Evolutionary conservation across 2,329 filamentous ascomycete genomes (phyloP).

Genomic region (Zarea fungicola): DNA sequence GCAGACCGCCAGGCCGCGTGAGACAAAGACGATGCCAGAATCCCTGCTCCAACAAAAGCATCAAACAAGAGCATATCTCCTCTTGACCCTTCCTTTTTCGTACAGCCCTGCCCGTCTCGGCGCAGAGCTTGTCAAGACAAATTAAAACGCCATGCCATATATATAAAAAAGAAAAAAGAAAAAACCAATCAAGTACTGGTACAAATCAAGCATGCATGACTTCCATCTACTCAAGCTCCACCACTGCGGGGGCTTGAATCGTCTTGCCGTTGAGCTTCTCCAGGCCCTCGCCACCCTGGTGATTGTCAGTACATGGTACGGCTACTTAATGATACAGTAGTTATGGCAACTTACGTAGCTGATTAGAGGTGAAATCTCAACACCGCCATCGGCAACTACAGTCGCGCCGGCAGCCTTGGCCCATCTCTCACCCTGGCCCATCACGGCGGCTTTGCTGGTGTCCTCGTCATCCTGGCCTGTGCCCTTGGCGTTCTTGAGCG

Average conservation of each 20-base stretch:
- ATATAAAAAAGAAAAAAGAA: too few species aligned
- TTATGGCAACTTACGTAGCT: conserved; percentile 75
- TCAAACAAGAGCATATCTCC: too few species aligned
- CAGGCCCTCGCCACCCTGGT: conserved; percentile 57
- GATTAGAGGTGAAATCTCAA: conserved; percentile 88
- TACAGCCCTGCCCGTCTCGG: too few species aligned
- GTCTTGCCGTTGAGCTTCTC: conserved; percentile 49
- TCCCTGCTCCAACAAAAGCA: too few species aligned
- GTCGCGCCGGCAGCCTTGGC: conserved; percentile 70
- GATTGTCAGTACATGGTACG: conserved; percentile 17
- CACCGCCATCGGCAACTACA: conserved; percentile 64
- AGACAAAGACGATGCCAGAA: too few species aligned
- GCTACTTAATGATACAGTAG: neutral
- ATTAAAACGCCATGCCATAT: conserved; percentile 10
- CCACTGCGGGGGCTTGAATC: conserved; percentile 46
- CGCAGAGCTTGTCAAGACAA: too few species aligned
- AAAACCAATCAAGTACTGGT: neutral
- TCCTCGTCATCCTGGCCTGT: conserved; percentile 91
- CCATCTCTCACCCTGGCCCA: conserved; percentile 87
- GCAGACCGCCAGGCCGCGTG: too few species aligned
- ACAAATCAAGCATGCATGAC: neutral
- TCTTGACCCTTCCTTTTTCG: too few species aligned
- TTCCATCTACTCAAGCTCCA: conserved; percentile 39
- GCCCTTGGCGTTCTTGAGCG: conserved; percentile 83
- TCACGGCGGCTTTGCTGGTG: conserved; percentile 85